Evolutionary conservation across 2,329 filamentous ascomycete species (phyloP).

Genomic region (Fusarium succisae): DNA sequence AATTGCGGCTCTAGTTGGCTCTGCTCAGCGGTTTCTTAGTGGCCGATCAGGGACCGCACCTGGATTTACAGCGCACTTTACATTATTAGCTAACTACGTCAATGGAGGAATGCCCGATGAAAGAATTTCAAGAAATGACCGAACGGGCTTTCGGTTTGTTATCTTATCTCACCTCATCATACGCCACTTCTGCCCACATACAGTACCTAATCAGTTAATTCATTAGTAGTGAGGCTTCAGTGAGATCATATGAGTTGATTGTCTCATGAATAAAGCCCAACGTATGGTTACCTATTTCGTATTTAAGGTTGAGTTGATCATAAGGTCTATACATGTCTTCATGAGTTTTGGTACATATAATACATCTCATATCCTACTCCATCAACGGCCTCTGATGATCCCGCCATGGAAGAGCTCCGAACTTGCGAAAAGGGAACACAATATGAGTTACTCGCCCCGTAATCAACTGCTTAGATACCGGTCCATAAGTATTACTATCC

Average conservation of each 20-base stretch:
- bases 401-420: conserved; percentile 67
- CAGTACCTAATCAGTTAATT: neutral
- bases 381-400: conserved; percentile 54
- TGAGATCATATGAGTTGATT: neutral
- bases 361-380: neutral
- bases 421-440: conserved; percentile 72
- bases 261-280: neutral
- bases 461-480: conserved; percentile 79
- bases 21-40: conserved; percentile 24
- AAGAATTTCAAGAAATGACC: conserved; percentile 20
- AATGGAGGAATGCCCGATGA: neutral
- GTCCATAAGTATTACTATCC: conserved; percentile 93
- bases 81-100: neutral
- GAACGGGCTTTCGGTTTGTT: neutral
- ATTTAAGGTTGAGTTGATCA: neutral
- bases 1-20: conserved; percentile 33
- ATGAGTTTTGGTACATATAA: neutral
- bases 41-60: conserved; percentile 9
- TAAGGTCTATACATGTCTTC: neutral
- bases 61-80: conserved; percentile 2
- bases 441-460: conserved; percentile 78
- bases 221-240: neutral
- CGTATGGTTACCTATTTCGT: too few species aligned
- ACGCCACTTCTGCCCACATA: neutral
- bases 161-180: conserved; percentile 5